Evolutionary conservation across 2,329 filamentous ascomycete species (phyloP), one percentile per base, ranked within the genome.

Genomic region (Hymenoscyphus salicellus): DNA sequence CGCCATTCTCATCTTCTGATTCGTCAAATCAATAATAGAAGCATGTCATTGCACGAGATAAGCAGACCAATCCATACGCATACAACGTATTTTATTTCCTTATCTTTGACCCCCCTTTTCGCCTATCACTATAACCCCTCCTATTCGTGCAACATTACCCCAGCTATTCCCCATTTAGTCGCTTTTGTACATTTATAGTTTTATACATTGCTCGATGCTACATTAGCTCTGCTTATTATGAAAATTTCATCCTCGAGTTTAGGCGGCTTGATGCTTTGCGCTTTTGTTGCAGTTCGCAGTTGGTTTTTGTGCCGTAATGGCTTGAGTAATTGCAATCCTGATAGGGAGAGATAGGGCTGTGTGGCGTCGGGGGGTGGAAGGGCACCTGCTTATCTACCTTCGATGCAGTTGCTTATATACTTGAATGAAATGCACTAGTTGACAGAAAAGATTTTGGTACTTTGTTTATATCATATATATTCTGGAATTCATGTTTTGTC

Each of bases 271-370:
- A 23, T 23, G 20, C 7, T 23, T 49, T 46, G 23, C 30, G 30
- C 28, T 64, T 70, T 66, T 69, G 69, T 69, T 70, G 69, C 69
- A 70, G 38, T 62, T 69, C 69, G 67, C 66, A 68, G 33, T 57
- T 38, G 46, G 65, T 67, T 69, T 70, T 67, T 23, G 66, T 70
- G 67, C 65, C 66, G 66, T 70, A 69, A 69, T 67, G 43, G 60
- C 66, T 67, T 63, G 17, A 56, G 46, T 26, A 52, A 52, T 23
- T 10, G 20, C n/a, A 2, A 10, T 5, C 10, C 23, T 52, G 46
- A 52, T 52, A 52, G 46, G n/a, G 46, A 28, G 20, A 52, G 46
- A 52, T 52, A 52, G 46, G 46, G 46, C 2, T 49, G 10, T 14
- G 20, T 52, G 46, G n/a, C 46, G 46, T 52, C 46, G 46, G 10